Conservation (phyloP, 257 asterid genomes). For the Nicotiana undulata region DNA sequence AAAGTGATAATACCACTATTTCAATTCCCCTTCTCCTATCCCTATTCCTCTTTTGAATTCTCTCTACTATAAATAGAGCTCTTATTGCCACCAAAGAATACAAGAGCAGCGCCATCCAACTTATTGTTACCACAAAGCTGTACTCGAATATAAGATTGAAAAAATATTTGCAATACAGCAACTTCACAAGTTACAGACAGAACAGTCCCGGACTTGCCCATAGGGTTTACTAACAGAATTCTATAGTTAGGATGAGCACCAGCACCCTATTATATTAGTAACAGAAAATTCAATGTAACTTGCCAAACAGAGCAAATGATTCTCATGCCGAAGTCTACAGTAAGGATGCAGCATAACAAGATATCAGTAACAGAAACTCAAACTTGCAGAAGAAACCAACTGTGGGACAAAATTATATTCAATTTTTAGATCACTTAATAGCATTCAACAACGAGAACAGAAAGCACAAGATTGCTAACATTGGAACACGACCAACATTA, state of each 20-base stretch:
- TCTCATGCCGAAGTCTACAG: no score
- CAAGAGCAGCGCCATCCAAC: neutral
- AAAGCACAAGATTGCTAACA: slow-evolving; percentile 15
- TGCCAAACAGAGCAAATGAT: neutral
- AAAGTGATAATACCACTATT: no score
- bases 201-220: neutral
- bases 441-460: slow-evolving; percentile 17
- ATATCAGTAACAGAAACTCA: neutral
- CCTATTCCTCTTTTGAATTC: no score
- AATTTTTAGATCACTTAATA: slow-evolving; percentile 18
- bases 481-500: slow-evolving; percentile 18
- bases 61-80: no score
- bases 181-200: neutral
- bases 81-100: no score
- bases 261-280: neutral
- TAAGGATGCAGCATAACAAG: neutral
- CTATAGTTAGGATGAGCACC: neutral
- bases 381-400: neutral
- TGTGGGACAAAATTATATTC: slow-evolving; percentile 14
- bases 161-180: neutral
- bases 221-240: neutral
- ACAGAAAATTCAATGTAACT: neutral
- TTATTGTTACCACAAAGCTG: neutral
- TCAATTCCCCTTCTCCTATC: no score
- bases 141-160: neutral